phyloP scores from a whole-genome alignment of 1,139 yeast species.

The Diutina neorugosa region DNA sequence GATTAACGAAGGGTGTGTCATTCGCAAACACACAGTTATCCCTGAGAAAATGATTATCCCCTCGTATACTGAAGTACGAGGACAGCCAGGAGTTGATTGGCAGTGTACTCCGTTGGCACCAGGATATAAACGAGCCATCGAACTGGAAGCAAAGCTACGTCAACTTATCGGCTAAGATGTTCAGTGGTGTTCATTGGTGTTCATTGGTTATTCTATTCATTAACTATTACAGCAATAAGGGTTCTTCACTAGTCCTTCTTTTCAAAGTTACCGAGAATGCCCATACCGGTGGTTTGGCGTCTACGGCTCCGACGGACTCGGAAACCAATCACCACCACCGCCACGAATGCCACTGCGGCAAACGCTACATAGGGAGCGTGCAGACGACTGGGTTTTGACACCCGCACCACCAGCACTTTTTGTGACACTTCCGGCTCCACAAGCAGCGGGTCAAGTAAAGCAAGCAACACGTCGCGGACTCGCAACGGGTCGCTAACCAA shows the following conservation, averaged over 20 bases:
- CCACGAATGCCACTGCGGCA: neutral
- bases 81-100: constrained; percentile 22
- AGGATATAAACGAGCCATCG: constrained; percentile 31
- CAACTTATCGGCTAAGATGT: constrained; percentile 13
- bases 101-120: constrained; percentile 20
- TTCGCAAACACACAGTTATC: constrained; percentile 34
- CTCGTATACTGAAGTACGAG: constrained; percentile 43
- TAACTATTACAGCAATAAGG: no score
- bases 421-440: constrained; percentile 6
- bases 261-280: constrained; percentile 12
- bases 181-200: neutral
- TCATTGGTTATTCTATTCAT: neutral
- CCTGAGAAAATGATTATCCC: constrained; percentile 50
- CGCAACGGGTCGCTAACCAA: constrained; percentile 20
- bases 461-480: constrained; percentile 18
- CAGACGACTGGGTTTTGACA: neutral
- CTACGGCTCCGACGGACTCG: constrained; percentile 1
- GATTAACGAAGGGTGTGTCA: constrained; percentile 51
- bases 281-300: constrained; percentile 7
- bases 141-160: constrained; percentile 25
- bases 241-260: constrained; percentile 12
- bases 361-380: neutral
- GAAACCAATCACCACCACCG: neutral
- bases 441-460: constrained; percentile 20
- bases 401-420: constrained; percentile 7